Percentiles rank a stretch among this genome's conserved stretches.
These are phyloP conservation scores for Ogataea glucozyma DNA, from an alignment of 805 yeast species.

Conservation along the genomic window DNA sequence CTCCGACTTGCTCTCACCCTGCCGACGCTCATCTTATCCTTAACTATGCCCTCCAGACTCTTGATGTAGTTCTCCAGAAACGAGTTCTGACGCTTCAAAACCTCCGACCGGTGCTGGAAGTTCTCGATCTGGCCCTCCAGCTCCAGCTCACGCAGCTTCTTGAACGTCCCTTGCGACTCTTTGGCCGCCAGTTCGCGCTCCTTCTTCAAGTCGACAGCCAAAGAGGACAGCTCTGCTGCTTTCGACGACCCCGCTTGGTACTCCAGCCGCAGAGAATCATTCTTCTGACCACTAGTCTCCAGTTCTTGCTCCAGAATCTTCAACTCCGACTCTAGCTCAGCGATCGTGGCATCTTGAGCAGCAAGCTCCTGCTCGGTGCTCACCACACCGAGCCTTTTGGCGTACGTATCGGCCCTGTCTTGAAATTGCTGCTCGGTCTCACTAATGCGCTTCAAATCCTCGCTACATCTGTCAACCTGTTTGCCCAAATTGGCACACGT, in stretches of 20 bases:
- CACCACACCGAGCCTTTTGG: conserved; percentile 6
- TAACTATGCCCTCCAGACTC: conserved; percentile 26
- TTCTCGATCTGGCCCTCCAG: conserved; percentile 19
- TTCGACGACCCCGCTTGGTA: conserved; percentile 47
- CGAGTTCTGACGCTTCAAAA: conserved; percentile 21
- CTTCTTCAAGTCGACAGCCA: conserved; percentile 27
- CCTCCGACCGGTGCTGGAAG: conserved; percentile 8
- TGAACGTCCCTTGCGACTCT: conserved; percentile 38
- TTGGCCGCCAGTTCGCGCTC: conserved; percentile 29
- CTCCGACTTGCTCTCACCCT: conserved; percentile 27
- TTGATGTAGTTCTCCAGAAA: conserved; percentile 29
- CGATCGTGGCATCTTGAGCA: conserved; percentile 16
- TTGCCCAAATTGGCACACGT: conserved; percentile 31
- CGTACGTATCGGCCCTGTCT: conserved; percentile 12
- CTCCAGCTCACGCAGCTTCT: conserved; percentile 26
- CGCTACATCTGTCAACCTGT: conserved; percentile 34
- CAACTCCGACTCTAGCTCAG: conserved; percentile 13
- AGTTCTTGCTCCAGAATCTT: conserved; percentile 17
- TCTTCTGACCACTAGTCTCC: conserved; percentile 22
- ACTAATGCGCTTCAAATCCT: conserved; percentile 30
- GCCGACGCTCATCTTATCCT: conserved; percentile 26
- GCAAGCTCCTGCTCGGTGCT: conserved; percentile 16
- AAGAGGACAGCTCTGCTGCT: conserved; percentile 47
- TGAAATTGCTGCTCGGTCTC: conserved; percentile 15
- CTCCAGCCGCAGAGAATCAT: conserved; percentile 36